Base-by-base conservation (phyloP, 441 rosid species). In the Flueggea neowawraea region DNA sequence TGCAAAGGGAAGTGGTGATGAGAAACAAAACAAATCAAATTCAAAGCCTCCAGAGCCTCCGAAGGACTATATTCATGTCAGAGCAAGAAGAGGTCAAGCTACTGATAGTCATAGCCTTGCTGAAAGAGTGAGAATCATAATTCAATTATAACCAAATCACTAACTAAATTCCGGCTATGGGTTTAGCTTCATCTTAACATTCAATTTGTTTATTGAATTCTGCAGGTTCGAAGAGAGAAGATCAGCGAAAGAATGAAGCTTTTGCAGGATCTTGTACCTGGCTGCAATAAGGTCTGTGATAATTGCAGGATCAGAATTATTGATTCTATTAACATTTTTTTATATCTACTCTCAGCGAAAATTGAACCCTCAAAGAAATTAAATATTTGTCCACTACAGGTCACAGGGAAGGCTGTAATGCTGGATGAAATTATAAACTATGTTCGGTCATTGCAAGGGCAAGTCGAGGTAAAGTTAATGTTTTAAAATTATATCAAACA, bases 31-130 rank as follows among this genome's bases (percentile, higher is more conserved):
- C 54, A 82, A 80, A 68, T 79, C 76, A 1, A 79, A 75, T 51
- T 71, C 82, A 31, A 88, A 90, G 78, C 69, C 78, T 10, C 74
- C 85, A 1, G 98, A 93, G 74, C 84, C 95, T 0, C 83, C 78
- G 0, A 88, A 84, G 78, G 98, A 93, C 69, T 93, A 88, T 36
- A 93, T 93, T 69, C 98, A 93, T 82, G 98, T 93, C 7, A 80
- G 98, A 75, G 96, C 97, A 10, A 80, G 97, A 74, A 84, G 98
- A 63, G 98, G 98, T 60, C 96, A 94, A 31, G 98, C 98, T 13
- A 94, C 98, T 3, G 98, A 93, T 74, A 93, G 97, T 54, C 98
- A 93, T 58, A 93, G 98, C 63, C 83, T 93, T 28, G 98, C 98
- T 56, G 98, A 92, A 75, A 83, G 97, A 59, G 98, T 90, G 80